A percentile compares a stretch with the other conserved stretches of the same genome.
Conservation (phyloP, 2,329 filamentous ascomycete species). For the Xylariaceae sp. region DNA sequence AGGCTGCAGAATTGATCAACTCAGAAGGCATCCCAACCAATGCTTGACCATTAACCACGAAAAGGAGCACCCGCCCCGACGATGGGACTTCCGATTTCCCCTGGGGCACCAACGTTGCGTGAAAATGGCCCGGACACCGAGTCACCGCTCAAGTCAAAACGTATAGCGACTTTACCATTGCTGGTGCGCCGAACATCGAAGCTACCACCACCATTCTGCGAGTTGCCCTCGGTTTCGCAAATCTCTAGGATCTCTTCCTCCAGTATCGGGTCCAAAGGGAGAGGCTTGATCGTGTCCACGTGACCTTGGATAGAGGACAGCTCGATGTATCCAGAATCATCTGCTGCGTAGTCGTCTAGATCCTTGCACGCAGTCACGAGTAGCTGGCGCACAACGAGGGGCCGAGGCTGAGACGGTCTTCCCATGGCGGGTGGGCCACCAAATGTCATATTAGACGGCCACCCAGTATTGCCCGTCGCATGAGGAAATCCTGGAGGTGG, state of each 20-base stretch:
- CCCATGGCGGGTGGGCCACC: conserved; percentile 29
- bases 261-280: conserved; percentile 43
- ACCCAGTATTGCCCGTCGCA: conserved; percentile 39
- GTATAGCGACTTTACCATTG: conserved; percentile 42
- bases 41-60: neutral
- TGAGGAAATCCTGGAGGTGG: conserved; percentile 48
- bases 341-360: conserved; percentile 43
- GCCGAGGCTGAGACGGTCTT: conserved; percentile 58
- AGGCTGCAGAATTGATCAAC: too few species aligned
- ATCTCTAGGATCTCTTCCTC: conserved; percentile 74
- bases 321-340: conserved; percentile 65
- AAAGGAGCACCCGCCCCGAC: conserved; percentile 21
- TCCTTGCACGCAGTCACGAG: conserved; percentile 77
- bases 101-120: conserved; percentile 55
- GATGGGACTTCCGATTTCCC: conserved; percentile 67
- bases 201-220: conserved; percentile 83
- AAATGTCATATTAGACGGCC: conserved; percentile 33
- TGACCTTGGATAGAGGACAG: conserved; percentile 65
- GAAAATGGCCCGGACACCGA: conserved; percentile 40
- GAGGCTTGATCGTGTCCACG: conserved; percentile 58
- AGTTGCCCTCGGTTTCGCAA: conserved; percentile 86
- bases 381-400: conserved; percentile 67
- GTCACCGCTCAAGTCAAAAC: conserved; percentile 54
- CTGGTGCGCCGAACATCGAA: conserved; percentile 66
- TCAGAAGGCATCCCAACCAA: too few species aligned